Conservation (phyloP, 305 asterid genomes). For the Andrographis paniculata region DNA sequence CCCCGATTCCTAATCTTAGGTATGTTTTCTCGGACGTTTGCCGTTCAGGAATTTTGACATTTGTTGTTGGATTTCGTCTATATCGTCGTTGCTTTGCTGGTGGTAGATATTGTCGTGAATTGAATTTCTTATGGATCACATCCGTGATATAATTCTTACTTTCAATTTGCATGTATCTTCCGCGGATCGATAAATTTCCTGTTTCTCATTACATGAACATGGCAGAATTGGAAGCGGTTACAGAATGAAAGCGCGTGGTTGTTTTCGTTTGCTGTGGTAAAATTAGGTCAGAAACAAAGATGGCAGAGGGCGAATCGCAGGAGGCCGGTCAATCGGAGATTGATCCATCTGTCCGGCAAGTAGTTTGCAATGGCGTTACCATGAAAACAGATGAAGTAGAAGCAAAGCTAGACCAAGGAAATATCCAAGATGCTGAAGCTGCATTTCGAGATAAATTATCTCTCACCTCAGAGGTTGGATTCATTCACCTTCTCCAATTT, state of each 20-base stretch:
- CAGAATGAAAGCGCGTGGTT: slow-evolving; percentile 29
- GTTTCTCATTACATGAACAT: not conserved
- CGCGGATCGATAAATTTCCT: too few relatives aligned
- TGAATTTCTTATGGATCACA: too few relatives aligned
- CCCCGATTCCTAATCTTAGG: too few relatives aligned
- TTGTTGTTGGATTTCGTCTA: too few relatives aligned
- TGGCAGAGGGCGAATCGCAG: slow-evolving; percentile 56
- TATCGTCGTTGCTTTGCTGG: too few relatives aligned
- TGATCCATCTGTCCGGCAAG: slow-evolving; percentile 54
- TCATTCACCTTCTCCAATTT: not conserved
- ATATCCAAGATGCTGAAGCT: slow-evolving; percentile 94
- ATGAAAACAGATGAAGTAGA: slow-evolving; percentile 64
- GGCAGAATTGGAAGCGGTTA: slow-evolving; percentile 15
- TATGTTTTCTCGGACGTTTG: too few relatives aligned
- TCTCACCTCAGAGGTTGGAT: slow-evolving; percentile 79
- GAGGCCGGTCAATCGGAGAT: slow-evolving; percentile 31
- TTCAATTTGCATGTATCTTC: too few relatives aligned
- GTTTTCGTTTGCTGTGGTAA: slow-evolving; percentile 28
- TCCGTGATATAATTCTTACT: too few relatives aligned
- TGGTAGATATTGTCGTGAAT: too few relatives aligned
- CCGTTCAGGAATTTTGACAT: too few relatives aligned
- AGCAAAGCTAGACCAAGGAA: slow-evolving; percentile 87
- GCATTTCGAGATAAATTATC: slow-evolving; percentile 88
- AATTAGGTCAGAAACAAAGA: slow-evolving; percentile 28
- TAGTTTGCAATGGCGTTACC: slow-evolving; percentile 72